Evolutionary conservation across 2,329 filamentous ascomycete genomes (phyloP), one percentile per base, ranked within the genome.

Genomic region (Fusarium transvaalense): DNA sequence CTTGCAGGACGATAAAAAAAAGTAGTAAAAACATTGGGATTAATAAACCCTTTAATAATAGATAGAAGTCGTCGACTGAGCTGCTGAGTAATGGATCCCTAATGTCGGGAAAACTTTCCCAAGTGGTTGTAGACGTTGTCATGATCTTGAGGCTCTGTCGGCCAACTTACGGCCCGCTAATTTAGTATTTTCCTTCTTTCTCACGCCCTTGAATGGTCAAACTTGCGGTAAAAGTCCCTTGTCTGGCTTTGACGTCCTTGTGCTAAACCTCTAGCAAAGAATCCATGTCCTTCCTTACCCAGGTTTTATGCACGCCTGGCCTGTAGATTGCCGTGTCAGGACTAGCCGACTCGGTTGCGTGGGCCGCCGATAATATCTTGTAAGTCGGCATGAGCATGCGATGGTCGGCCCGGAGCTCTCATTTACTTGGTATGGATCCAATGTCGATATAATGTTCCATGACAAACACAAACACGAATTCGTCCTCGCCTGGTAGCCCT

Each of bases 261-360:
- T 23, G n/a, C 27, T 61, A 53, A 45, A 43, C 21, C 56, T 61
- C 10, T 34, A 45, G 21, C 7, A 43, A 32, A 27, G 55, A 61
- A 60, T 64, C 64, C 60, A 59, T 29, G 54, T 55, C 39, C 60
- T 46, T 43, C 31, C 32, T 64, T 66, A 58, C 61, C 61, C 59
- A 71, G 48, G 54, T 58, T 66, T 68, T 66, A 60, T 63, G 68
- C 67, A 69, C 57, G 64, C 65, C 58, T 70, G 58, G 66, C 50
- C 61, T 47, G 47, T 66, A 60, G 29, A 38, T 64, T 69, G 32
- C 61, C 64, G 39, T 57, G 42, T 56, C 45, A 57, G 58, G 66
- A 71, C 63, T 72, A 69, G 64, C 42, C 42, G 17, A 38, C 19
- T 51, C 69, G 57, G 69, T 45, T 57, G 52, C 57, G 47, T 59